These are phyloP conservation scores for Coelastrella sp. DNA, from an alignment of 139 green algal species.

Conservation along the genomic window DNA sequence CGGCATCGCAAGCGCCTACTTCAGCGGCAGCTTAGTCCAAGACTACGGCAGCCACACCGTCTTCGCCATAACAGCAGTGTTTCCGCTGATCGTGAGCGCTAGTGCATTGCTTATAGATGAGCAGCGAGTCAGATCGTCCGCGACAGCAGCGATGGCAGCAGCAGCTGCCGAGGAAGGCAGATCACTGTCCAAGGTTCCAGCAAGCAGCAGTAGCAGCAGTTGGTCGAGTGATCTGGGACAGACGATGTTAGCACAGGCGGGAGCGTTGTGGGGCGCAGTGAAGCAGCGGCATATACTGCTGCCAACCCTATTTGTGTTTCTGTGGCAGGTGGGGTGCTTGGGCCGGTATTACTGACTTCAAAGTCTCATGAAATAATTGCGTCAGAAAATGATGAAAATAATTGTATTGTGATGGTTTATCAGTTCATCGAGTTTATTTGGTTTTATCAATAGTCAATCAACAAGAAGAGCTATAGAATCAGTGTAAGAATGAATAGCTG, in stretches of 20 bases:
- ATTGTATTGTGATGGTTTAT: too few relatives aligned
- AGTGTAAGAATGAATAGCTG: too few relatives aligned
- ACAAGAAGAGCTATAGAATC: too few relatives aligned
- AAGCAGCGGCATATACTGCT: constrained; percentile 59
- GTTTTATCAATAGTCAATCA: too few relatives aligned
- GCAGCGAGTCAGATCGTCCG: constrained; percentile 29
- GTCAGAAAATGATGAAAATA: too few relatives aligned
- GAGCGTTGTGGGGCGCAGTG: constrained; percentile 65
- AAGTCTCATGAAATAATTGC: background rate
- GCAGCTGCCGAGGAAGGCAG: background rate
- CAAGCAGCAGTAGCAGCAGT: constrained; percentile 18
- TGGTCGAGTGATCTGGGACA: background rate
- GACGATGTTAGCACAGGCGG: constrained; percentile 26
- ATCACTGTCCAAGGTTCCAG: background rate
- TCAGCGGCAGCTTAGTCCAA: constrained; percentile 87
- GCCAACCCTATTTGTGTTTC: constrained; percentile 69
- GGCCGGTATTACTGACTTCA: background rate
- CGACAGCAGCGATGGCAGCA: background rate
- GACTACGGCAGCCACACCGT: constrained; percentile 58
- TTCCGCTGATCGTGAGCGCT: constrained; percentile 72
- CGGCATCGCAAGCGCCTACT: constrained; percentile 91
- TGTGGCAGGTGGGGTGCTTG: constrained; percentile 67
- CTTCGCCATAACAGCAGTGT: constrained; percentile 73
- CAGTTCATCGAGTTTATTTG: too few relatives aligned
- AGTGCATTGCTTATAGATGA: constrained; percentile 75